Percentiles rank a stretch among this genome's conserved stretches.
These are phyloP conservation scores for Saksenaea vasiformis DNA, from an alignment of 371 early-diverging fungal species.

Conservation along the genomic window DNA sequence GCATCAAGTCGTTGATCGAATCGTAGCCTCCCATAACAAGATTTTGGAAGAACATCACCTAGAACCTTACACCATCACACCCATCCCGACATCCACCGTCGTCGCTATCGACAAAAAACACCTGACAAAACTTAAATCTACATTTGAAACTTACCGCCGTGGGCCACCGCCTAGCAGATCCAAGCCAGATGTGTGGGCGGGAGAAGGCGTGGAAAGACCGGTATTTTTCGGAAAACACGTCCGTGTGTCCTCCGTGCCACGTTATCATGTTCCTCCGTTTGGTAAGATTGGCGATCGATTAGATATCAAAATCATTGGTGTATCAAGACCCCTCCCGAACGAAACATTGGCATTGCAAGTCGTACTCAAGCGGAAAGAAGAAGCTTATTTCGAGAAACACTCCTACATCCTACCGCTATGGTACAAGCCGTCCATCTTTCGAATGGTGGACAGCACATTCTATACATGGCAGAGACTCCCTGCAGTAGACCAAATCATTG, in stretches of 20 bases:
- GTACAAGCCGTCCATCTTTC: constrained; percentile 23
- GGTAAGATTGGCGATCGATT: constrained; percentile 19
- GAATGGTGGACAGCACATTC: background rate
- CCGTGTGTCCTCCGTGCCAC: constrained; percentile 11
- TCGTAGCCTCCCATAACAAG: constrained; percentile 47
- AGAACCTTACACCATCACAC: background rate
- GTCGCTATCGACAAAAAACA: constrained; percentile 9
- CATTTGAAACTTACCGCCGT: constrained; percentile 13
- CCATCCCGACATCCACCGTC: constrained; percentile 18
- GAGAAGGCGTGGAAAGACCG: constrained; percentile 23
- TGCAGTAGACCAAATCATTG: background rate
- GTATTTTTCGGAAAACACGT: constrained; percentile 28
- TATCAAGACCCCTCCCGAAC: background rate
- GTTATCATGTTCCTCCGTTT: background rate
- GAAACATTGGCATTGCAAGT: constrained; percentile 1
- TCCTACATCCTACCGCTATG: constrained; percentile 25
- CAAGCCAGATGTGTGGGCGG: background rate
- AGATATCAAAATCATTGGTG: constrained; percentile 9
- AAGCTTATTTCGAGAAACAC: background rate
- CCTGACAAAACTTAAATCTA: background rate
- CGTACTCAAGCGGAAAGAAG: background rate
- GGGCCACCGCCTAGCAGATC: background rate
- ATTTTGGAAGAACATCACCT: constrained; percentile 21
- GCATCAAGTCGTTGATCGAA: constrained; percentile 34
- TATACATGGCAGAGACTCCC: background rate